Evolutionary conservation across 169 alveolate genomes (phyloP), one percentile per base, ranked within the genome.

Genomic region (Blepharisma undulans): DNA sequence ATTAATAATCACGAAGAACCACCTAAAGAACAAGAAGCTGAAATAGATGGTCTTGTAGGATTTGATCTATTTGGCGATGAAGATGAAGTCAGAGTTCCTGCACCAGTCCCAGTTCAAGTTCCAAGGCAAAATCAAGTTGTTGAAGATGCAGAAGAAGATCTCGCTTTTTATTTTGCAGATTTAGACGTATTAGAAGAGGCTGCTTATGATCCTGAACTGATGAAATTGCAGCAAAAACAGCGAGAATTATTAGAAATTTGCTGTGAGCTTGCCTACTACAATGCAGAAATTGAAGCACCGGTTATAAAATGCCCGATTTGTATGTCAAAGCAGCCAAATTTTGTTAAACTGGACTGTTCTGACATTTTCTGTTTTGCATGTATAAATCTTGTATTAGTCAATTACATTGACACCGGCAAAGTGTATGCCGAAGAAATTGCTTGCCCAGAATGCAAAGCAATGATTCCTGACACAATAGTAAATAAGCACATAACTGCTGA

Each of bases 361-460:
- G 71, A 82, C 76, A 21, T 19, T 22, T 82, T 34, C 76, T 82
- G 89, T 30, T 12, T 48, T 22, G 27, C 72, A 21, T 82, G 89
- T 30, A 21, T 21, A 21, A 60, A 48, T n/a, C 89, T 82, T 82
- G 33, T 82, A 21, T 14, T 59, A 2, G 34, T 22, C 6, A 60
- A 33, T 60, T 59, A 22, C 36, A 29, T 82, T 21, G 77, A 82
- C 4, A 25, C 78, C 6, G 89, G 77, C 29, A 82, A 82, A 82
- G 76, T 82, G 5, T 22, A 3, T 21, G 76, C 72, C 1, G 89
- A 82, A 14, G 78, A 82, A 21, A 21, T 82, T 33, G 34, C n/a
- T 21, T 82, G 89, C 36, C 89, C 89, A 22, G 27, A 22, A 5
- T 82, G 89, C n/a, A 60, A 59, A 25, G 76, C 89, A 32, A 25